phyloP scores from a whole-genome alignment of 2,329 filamentous ascomycete genomes.

The Penicillium digitatum region DNA sequence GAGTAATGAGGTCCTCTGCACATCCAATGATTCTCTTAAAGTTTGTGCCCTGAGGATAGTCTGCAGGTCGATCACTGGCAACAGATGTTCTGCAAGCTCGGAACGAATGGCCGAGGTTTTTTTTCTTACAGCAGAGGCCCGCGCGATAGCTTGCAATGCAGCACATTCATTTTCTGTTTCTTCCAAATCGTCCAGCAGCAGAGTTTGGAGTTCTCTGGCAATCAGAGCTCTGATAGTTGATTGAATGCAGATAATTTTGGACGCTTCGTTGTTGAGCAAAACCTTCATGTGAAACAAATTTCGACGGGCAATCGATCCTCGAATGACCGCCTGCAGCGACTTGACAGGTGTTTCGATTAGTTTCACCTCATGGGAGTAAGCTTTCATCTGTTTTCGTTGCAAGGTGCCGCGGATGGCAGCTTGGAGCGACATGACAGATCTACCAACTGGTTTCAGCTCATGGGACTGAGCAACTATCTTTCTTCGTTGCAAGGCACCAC shows the following conservation, averaged over 20 bases:
- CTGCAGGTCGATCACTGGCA: constrained; percentile 33
- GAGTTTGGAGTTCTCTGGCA: constrained; percentile 37
- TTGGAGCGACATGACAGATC: constrained; percentile 51
- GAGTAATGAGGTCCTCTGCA: constrained; percentile 39
- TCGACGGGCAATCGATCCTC: constrained; percentile 52
- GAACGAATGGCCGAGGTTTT: constrained; percentile 25
- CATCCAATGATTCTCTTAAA: constrained; percentile 31
- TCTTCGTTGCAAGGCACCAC: constrained; percentile 62
- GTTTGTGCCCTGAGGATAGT: constrained; percentile 32
- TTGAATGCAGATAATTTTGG: constrained; percentile 36
- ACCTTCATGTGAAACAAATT: constrained; percentile 24
- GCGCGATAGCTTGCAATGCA: constrained; percentile 45
- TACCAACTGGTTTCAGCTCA: constrained; percentile 47
- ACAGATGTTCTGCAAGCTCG: constrained; percentile 29
- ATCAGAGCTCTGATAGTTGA: constrained; percentile 35
- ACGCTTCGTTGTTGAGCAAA: constrained; percentile 26
- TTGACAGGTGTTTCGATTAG: constrained; percentile 50
- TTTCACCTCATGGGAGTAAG: constrained; percentile 31
- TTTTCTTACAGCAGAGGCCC: constrained; percentile 37
- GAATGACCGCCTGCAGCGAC: constrained; percentile 55
- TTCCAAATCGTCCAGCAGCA: constrained; percentile 42
- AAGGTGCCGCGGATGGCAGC: constrained; percentile 64
- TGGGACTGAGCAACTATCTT: constrained; percentile 28
- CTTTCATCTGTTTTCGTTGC: constrained; percentile 47
- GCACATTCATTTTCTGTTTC: constrained; percentile 41